Conservation (phyloP, 768 basidiomycete species). For the Phylloporus sp. region DNA sequence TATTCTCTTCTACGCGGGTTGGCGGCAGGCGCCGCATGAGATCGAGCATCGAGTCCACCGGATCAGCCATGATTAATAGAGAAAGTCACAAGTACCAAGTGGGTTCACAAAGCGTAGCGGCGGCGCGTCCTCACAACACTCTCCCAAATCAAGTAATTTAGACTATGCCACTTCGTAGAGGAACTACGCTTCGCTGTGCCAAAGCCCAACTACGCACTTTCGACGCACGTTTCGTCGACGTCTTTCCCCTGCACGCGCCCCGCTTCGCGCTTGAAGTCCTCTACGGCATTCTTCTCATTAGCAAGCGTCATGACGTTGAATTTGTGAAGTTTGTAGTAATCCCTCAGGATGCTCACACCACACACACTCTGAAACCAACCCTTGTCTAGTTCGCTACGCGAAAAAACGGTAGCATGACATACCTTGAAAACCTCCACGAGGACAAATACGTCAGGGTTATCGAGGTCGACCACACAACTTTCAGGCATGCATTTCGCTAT, state of each 20-base stretch:
- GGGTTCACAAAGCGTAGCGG: neutral
- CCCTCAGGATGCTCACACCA: constrained; percentile 66
- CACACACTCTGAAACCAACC: constrained; percentile 55
- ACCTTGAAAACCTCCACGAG: constrained; percentile 85
- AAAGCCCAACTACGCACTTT: neutral
- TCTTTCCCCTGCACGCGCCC: constrained; percentile 31
- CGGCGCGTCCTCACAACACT: neutral
- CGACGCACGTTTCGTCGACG: neutral
- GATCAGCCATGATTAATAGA: constrained; percentile 56
- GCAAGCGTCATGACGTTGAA: constrained; percentile 79
- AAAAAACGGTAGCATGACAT: constrained; percentile 10
- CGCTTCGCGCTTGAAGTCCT: constrained; percentile 29
- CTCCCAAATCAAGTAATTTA: constrained; percentile 11
- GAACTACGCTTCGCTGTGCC: neutral
- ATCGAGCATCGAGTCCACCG: constrained; percentile 91
- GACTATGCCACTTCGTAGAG: neutral
- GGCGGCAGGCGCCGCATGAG: constrained; percentile 95
- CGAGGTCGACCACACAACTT: constrained; percentile 62
- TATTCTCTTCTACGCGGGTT: constrained; percentile 80
- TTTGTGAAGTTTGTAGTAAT: constrained; percentile 67
- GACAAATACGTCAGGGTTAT: constrained; percentile 65
- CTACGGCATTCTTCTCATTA: constrained; percentile 39
- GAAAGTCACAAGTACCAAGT: neutral
- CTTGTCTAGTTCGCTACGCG: neutral
- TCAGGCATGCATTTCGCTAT: constrained; percentile 68